phyloP scores from a whole-genome alignment of 2,329 filamentous ascomycete genomes.

The Epichloe uncinata region DNA sequence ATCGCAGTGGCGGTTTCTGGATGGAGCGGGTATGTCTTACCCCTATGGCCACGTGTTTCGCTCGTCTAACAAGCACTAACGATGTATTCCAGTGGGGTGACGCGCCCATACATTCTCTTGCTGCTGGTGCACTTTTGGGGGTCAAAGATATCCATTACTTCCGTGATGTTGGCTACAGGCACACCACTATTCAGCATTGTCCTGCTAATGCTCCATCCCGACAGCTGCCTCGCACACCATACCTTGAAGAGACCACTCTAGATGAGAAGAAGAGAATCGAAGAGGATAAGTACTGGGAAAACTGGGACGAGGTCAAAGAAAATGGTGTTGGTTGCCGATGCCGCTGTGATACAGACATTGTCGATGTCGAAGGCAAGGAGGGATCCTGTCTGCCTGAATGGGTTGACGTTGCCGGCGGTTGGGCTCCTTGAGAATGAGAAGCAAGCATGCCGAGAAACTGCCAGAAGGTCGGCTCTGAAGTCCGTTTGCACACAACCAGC shows the following conservation, averaged over 20 bases:
- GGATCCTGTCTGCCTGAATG: constrained; percentile 91
- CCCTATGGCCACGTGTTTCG: background rate
- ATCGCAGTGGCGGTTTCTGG: constrained; percentile 95
- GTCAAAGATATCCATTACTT: constrained; percentile 92
- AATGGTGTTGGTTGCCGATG: constrained; percentile 96
- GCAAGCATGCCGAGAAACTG: background rate
- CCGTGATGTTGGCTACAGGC: constrained; percentile 94
- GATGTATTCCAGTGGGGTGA: constrained; percentile 71
- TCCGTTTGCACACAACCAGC: background rate
- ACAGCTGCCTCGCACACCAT: constrained; percentile 70
- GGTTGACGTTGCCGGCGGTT: constrained; percentile 94
- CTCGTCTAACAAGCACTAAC: constrained; percentile 12
- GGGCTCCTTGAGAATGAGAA: constrained; percentile 41
- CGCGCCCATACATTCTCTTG: constrained; percentile 93
- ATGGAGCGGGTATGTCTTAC: constrained; percentile 68
- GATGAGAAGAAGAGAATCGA: constrained; percentile 76
- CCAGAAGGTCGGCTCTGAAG: background rate
- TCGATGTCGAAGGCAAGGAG: constrained; percentile 94
- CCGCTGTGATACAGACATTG: constrained; percentile 92
- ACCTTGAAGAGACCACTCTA: constrained; percentile 64
- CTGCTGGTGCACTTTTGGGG: constrained; percentile 73
- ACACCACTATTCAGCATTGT: constrained; percentile 98
- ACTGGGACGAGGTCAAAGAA: constrained; percentile 75
- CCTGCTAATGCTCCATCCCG: constrained; percentile 86
- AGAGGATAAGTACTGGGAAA: constrained; percentile 94